These are phyloP conservation scores for Sarcodon sp. DNA, from an alignment of 768 basidiomycete genomes.

Conservation along the genomic window DNA sequence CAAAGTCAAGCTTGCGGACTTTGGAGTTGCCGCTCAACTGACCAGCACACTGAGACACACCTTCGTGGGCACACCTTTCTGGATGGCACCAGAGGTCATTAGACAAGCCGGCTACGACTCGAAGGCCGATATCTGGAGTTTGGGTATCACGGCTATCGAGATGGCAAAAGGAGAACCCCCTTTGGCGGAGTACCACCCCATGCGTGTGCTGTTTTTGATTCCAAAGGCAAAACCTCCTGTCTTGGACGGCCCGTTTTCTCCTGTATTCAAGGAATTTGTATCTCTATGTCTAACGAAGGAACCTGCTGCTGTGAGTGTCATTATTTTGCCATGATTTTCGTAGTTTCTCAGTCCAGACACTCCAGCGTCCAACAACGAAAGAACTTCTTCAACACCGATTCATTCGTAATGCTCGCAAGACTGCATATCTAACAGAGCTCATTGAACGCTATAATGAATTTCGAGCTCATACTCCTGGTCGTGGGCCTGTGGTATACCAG, in stretches of 20 bases:
- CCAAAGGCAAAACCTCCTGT: slow-evolving; percentile 92
- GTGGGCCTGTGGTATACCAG: slow-evolving; percentile 34
- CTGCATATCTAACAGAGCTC: slow-evolving; percentile 73
- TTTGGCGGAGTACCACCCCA: slow-evolving; percentile 93
- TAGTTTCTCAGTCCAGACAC: slow-evolving; percentile 7
- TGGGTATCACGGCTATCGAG: slow-evolving; percentile 97
- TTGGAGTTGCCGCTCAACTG: slow-evolving; percentile 96
- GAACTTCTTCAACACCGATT: slow-evolving; percentile 93
- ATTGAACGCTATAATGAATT: slow-evolving; percentile 81
- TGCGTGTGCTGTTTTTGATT: slow-evolving; percentile 96
- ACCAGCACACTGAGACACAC: slow-evolving; percentile 92
- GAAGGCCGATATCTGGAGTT: slow-evolving; percentile 95
- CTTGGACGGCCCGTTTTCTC: slow-evolving; percentile 76
- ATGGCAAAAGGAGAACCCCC: slow-evolving; percentile 98
- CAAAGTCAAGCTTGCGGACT: slow-evolving; percentile 95
- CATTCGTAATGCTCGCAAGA: slow-evolving; percentile 75
- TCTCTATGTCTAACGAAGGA: slow-evolving; percentile 88
- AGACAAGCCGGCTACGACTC: slow-evolving; percentile 93
- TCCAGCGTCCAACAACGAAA: slow-evolving; percentile 78
- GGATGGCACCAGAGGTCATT: slow-evolving; percentile 99
- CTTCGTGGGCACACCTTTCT: slow-evolving; percentile 94
- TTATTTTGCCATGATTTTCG: not conserved
- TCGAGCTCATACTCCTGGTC: slow-evolving; percentile 44
- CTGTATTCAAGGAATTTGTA: slow-evolving; percentile 90
- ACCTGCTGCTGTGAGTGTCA: slow-evolving; percentile 47